Percentiles rank a stretch among this genome's conserved stretches.
These are phyloP conservation scores for Capsicum chinense DNA, from an alignment of 257 asterid species.

Conservation along the genomic window DNA sequence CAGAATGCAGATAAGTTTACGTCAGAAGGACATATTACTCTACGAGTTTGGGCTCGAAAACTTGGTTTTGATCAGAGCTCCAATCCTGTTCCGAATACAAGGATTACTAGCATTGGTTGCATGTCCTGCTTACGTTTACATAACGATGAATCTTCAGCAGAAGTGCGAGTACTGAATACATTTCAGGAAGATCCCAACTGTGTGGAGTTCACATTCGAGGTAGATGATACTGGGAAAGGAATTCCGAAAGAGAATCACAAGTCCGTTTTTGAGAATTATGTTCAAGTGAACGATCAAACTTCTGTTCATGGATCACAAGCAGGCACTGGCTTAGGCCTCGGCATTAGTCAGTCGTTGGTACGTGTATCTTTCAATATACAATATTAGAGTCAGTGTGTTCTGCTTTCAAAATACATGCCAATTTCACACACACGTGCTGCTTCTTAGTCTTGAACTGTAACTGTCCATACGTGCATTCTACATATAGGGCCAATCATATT, in stretches of 20 bases:
- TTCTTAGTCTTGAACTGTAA: too few relatives aligned
- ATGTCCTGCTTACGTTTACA: conserved; percentile 39
- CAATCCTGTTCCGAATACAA: conserved; percentile 42
- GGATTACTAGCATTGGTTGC: conserved; percentile 25
- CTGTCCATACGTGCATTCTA: not conserved
- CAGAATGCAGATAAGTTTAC: conserved; percentile 87
- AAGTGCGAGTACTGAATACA: conserved; percentile 32
- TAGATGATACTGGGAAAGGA: conserved; percentile 54
- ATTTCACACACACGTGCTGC: not conserved
- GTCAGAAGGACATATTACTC: conserved; percentile 61
- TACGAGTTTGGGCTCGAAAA: conserved; percentile 67
- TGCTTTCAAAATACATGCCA: not conserved
- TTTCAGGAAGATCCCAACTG: conserved; percentile 48
- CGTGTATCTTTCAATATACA: not conserved
- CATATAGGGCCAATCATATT: too few relatives aligned
- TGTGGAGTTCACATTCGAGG: conserved; percentile 70
- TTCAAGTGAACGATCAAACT: conserved; percentile 62
- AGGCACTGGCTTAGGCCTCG: conserved; percentile 87
- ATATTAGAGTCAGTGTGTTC: not conserved
- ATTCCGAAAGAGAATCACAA: conserved; percentile 51
- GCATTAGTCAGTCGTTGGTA: conserved; percentile 86
- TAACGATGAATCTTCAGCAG: conserved; percentile 31
- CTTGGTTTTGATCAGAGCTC: conserved; percentile 41
- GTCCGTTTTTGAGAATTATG: conserved; percentile 75
- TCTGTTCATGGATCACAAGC: conserved; percentile 36